Conservation (phyloP, 371 early-diverging fungal species). For the Thermomucor indicae-seudaticae region DNA sequence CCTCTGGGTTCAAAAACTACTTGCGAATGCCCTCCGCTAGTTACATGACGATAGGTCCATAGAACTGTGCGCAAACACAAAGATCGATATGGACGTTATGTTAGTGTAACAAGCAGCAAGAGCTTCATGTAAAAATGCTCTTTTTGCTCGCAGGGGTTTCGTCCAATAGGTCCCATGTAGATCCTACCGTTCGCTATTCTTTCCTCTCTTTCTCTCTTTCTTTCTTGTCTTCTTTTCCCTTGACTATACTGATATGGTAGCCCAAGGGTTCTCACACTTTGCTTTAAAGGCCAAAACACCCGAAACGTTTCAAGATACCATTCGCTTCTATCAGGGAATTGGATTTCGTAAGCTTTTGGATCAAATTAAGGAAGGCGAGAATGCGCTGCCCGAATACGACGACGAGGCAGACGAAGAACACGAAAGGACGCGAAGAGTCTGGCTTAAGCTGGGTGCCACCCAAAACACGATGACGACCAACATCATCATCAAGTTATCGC, state of each 20-base stretch:
- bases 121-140: no score
- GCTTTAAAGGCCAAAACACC: slow-evolving; percentile 43
- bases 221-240: background rate
- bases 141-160: no score
- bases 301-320: slow-evolving; percentile 26
- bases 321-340: slow-evolving; percentile 52
- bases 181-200: no score
- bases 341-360: slow-evolving; percentile 44
- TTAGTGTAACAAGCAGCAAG: no score
- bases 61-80: no score
- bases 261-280: slow-evolving; percentile 59
- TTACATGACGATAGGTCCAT: no score
- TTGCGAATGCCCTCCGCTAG: no score
- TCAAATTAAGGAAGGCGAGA: background rate
- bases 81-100: no score
- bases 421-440: slow-evolving; percentile 23
- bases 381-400: background rate
- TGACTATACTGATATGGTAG: background rate
- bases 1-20: no score
- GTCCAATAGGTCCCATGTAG: no score
- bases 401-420: background rate
- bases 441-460: slow-evolving; percentile 41
- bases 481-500: slow-evolving; percentile 36
- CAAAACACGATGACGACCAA: slow-evolving; percentile 21
- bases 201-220: no score